A percentile compares a stretch with the other conserved stretches of the same genome.
Evolutionary conservation across 495 filamentous ascomycete genomes (phyloP).

Genomic region (Filosporella fistucella): DNA sequence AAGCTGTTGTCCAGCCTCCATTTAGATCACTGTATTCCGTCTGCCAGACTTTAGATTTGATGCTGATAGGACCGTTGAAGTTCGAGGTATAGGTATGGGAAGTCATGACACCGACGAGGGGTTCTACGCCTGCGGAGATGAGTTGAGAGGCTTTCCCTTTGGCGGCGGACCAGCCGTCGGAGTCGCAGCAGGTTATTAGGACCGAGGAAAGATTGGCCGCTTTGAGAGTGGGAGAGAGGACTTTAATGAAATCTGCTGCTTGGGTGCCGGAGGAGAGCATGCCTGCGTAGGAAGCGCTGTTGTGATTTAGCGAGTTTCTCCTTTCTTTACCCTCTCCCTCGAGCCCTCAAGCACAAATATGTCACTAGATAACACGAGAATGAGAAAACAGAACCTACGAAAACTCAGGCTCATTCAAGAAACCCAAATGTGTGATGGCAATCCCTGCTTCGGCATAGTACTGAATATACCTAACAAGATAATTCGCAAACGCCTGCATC

Average conservation of each 20-base stretch:
- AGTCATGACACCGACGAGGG: constrained; percentile 28
- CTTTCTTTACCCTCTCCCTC: background rate
- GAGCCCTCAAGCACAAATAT: background rate
- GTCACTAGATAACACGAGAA: too few species aligned
- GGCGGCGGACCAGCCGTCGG: constrained; percentile 31
- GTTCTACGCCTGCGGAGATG: constrained; percentile 23
- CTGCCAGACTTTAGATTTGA: constrained; percentile 29
- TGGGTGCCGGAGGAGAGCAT: constrained; percentile 29
- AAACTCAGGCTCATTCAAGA: constrained; percentile 33
- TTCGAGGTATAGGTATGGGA: constrained; percentile 29
- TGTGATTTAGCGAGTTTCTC: background rate
- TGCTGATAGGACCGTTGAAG: constrained; percentile 20
- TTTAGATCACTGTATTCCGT: constrained; percentile 43
- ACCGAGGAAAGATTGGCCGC: constrained; percentile 20
- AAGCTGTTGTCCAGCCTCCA: constrained; percentile 39
- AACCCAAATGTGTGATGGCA: constrained; percentile 42
- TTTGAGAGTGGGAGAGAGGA: constrained; percentile 30
- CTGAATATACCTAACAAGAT: constrained; percentile 46
- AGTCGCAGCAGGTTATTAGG: constrained; percentile 35
- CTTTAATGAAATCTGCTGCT: constrained; percentile 32
- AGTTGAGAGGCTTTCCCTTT: constrained; percentile 24
- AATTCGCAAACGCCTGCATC: constrained; percentile 51
- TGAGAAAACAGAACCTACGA: background rate
- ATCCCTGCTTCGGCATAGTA: constrained; percentile 48
- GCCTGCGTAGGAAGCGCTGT: constrained; percentile 11